Conservation (phyloP, 208 protist genomes). For the Strigomonas oncopelti region DNA sequence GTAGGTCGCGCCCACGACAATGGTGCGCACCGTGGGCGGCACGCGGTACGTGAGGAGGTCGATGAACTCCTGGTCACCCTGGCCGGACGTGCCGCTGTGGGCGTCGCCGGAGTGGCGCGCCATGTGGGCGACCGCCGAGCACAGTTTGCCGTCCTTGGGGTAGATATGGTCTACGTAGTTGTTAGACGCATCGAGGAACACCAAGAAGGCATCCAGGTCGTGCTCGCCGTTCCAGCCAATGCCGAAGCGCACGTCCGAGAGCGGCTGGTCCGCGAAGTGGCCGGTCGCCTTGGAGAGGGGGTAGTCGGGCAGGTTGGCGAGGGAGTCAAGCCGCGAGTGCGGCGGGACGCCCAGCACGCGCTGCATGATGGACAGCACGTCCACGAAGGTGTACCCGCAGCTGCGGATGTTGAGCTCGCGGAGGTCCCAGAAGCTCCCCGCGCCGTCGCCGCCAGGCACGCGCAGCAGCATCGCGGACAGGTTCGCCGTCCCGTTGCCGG, state of each 20-base stretch:
- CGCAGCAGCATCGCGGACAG: conserved; percentile 63
- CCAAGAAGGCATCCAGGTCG: conserved; percentile 77
- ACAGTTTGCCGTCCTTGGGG: conserved; percentile 50
- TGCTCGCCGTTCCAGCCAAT: conserved; percentile 74
- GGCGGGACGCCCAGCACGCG: conserved; percentile 53
- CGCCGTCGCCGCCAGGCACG: conserved; percentile 21
- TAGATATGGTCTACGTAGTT: conserved; percentile 74
- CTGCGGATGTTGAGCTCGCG: conserved; percentile 74
- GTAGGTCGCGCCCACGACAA: conserved; percentile 57
- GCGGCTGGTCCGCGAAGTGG: conserved; percentile 22
- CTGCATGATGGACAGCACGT: conserved; percentile 71
- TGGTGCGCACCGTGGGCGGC: conserved; percentile 46
- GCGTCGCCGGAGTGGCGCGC: conserved; percentile 69
- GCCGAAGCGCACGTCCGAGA: conserved; percentile 79
- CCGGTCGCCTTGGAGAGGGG: conserved; percentile 41
- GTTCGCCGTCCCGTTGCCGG: conserved; percentile 63
- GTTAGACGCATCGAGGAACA: conserved; percentile 67
- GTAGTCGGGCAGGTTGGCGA: conserved; percentile 62
- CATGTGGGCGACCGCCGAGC: conserved; percentile 33
- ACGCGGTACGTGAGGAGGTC: conserved; percentile 60
- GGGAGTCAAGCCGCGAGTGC: conserved; percentile 39
- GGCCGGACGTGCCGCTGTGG: conserved; percentile 32
- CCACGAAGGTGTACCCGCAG: conserved; percentile 78
- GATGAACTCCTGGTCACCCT: conserved; percentile 75
- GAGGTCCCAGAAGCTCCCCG: conserved; percentile 52